Base-by-base conservation (phyloP, 1,139 yeast genomes). In the Geotrichum cucujoidarum region DNA sequence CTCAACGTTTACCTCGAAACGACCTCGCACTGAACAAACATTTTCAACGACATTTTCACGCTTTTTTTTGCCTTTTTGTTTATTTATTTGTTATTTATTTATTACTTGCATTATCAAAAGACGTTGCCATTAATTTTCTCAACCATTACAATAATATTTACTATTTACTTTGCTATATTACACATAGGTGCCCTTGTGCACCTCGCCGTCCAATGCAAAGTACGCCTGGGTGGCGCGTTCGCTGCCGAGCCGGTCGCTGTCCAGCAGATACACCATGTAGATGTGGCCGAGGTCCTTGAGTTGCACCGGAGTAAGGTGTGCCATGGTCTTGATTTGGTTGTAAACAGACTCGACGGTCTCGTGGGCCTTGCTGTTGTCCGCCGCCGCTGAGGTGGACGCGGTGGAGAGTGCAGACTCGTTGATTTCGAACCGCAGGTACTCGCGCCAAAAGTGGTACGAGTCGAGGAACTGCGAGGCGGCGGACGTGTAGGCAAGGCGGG, bases 381-480 rank as follows among this genome's bases (percentile, higher is more conserved):
- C n/a, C n/a, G n/a, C n/a, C n/a, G n/a, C n/a, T 10, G 32, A 33
- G 8, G 13, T 38, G 11, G 39, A 22, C 4, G 16, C 4, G 31
- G 30, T 51, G 25, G 39, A 25, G 24, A 32, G 43, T 17, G 32
- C 40, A 2, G 31, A 27, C 18, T 47, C 40, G 18, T 50, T 55
- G 14, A 63, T 57, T 43, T 66, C 69, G 52, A 67, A 65, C 24
- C 54, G 53, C 13, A 66, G 58, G 47, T 60, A 66, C 34, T 60
- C 57, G 20, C 60, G 51, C 70, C 70, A 67, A 45, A 64, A 66
- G 30, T 59, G 51, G 39, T 57, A 57, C 33, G 59, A 53, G 27
- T 55, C 57, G n/a, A 59, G 45, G 51, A 56, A 62, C 14, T 53
- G 49, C 2, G 52, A 46, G 2, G 57, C 54, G 39, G 57, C 51